Evolutionary conservation across 2,329 filamentous ascomycete genomes (phyloP).

Genomic region (Chalaropsis thielavioides): DNA sequence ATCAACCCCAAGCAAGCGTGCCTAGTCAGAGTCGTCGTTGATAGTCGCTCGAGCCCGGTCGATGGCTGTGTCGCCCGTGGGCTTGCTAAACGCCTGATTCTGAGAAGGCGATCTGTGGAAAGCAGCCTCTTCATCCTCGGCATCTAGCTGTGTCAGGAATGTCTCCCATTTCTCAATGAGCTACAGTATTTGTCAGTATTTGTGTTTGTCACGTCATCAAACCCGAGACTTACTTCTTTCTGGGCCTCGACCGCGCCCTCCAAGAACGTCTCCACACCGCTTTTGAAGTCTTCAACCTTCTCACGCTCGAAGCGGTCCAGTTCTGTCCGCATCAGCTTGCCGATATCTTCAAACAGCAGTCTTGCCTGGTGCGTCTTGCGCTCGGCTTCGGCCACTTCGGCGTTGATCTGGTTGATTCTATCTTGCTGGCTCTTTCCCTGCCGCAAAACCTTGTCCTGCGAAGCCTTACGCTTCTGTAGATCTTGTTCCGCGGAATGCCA

Average conservation of each 20-base stretch:
- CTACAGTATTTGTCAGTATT: constrained; percentile 23
- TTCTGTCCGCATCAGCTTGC: constrained; percentile 76
- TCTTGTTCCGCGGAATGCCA: constrained; percentile 90
- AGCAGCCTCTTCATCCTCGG: constrained; percentile 67
- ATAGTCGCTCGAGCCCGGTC: constrained; percentile 45
- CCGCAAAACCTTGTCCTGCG: constrained; percentile 85
- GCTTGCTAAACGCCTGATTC: constrained; percentile 34
- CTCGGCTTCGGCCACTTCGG: constrained; percentile 90
- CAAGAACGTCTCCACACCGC: constrained; percentile 89
- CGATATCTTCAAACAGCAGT: constrained; percentile 94
- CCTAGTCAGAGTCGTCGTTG: constrained; percentile 45
- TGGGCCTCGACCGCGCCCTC: constrained; percentile 96
- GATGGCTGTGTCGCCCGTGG: constrained; percentile 42
- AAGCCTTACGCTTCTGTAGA: constrained; percentile 72
- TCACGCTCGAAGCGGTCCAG: constrained; percentile 89
- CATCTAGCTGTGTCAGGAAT: constrained; percentile 88
- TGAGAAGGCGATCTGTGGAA: constrained; percentile 52
- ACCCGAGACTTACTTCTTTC: constrained; percentile 61
- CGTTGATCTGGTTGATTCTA: constrained; percentile 77
- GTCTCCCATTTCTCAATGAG: constrained; percentile 91
- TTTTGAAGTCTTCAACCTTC: constrained; percentile 99
- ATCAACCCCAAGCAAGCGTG: background rate
- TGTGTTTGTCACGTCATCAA: background rate
- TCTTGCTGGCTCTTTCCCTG: constrained; percentile 96
- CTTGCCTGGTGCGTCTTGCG: constrained; percentile 81